phyloP scores from a whole-genome alignment of 768 basidiomycete genomes.

The Tulasnella sp. region DNA sequence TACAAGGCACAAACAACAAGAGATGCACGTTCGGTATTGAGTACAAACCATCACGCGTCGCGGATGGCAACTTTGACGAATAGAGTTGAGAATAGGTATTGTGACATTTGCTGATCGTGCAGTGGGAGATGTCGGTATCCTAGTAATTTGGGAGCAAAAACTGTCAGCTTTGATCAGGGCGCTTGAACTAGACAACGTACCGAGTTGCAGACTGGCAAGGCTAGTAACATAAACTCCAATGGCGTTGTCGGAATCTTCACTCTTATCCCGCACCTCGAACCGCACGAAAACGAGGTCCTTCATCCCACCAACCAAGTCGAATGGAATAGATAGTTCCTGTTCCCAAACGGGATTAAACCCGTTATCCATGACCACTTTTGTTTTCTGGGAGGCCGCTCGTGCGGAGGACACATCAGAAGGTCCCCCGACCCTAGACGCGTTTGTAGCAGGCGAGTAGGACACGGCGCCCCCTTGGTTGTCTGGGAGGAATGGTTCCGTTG shows the following conservation, averaged over 20 bases:
- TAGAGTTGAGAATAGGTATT: conserved; percentile 89
- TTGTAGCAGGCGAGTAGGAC: conserved; percentile 6
- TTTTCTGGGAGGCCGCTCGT: conserved; percentile 52
- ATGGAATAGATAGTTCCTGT: conserved; percentile 63
- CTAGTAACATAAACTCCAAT: conserved; percentile 71
- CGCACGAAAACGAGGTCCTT: conserved; percentile 78
- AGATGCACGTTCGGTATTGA: not conserved
- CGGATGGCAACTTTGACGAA: conserved; percentile 65
- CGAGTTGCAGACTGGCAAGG: conserved; percentile 65
- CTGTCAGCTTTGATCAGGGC: conserved; percentile 35
- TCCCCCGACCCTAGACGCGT: conserved; percentile 29
- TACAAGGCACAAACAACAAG: not conserved
- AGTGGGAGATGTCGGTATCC: conserved; percentile 89
- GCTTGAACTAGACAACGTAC: conserved; percentile 42
- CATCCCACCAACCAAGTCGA: conserved; percentile 72
- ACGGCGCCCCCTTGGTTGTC: conserved; percentile 11
- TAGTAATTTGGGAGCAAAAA: conserved; percentile 36
- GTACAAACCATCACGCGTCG: conserved; percentile 30
- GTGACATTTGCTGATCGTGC: conserved; percentile 80
- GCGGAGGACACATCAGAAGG: conserved; percentile 31
- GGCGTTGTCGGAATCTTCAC: conserved; percentile 51
- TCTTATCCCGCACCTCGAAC: conserved; percentile 68
- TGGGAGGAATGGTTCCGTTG: conserved; percentile 36
- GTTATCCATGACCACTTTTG: conserved; percentile 70
- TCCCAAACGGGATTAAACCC: conserved; percentile 93